These are phyloP conservation scores for Aphanomyces astaci DNA, from an alignment of 352 stramenopile species.

Conservation along the genomic window DNA sequence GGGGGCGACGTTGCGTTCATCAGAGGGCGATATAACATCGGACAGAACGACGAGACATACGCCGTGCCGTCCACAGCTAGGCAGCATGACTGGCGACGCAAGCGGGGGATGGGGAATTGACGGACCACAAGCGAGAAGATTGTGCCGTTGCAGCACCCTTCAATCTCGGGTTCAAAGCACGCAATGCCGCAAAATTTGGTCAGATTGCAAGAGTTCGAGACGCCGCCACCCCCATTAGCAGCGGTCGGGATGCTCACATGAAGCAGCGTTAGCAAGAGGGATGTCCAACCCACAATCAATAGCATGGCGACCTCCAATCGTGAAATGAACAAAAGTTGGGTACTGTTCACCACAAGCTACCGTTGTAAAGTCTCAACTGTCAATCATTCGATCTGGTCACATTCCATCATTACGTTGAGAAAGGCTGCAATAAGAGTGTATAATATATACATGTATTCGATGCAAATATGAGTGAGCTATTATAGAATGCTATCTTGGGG, in stretches of 20 bases:
- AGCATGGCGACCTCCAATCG: background rate
- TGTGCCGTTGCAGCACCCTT: constrained; percentile 1
- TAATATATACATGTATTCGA: background rate
- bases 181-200: background rate
- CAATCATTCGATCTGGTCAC: too few species aligned
- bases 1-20: background rate
- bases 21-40: background rate
- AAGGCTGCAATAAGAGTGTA: too few species aligned
- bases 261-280: background rate
- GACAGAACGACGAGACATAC: background rate
- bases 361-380: background rate
- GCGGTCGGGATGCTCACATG: too few species aligned
- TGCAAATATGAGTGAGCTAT: background rate
- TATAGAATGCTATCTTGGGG: background rate
- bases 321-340: background rate
- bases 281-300: background rate
- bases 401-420: too few species aligned
- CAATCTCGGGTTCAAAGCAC: background rate
- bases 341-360: background rate
- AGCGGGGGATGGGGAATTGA: background rate
- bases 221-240: too few species aligned
- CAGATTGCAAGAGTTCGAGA: background rate
- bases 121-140: background rate
- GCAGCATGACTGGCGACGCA: background rate
- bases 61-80: background rate